Evolutionary conservation across 805 yeast genomes (phyloP).

Genomic region (Ogataea haglerorum): DNA sequence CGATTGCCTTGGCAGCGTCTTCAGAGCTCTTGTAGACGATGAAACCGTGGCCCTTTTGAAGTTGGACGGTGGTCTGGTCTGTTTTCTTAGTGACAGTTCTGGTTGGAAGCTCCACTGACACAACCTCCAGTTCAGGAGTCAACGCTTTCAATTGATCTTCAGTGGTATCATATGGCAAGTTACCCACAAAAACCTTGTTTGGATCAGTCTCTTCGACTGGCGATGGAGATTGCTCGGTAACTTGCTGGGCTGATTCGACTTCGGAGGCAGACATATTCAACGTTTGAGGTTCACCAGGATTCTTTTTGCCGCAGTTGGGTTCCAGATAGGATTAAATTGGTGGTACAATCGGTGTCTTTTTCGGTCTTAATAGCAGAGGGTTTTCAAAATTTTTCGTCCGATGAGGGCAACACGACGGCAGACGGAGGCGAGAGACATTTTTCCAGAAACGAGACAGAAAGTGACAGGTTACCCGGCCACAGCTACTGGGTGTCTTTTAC

Average conservation of each 20-base stretch:
- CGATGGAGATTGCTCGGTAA: constrained; percentile 10
- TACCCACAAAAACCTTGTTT: constrained; percentile 39
- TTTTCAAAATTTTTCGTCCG: constrained; percentile 7
- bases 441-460: background rate
- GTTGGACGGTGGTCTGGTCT: constrained; percentile 21
- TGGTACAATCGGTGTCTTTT: constrained; percentile 1
- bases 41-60: constrained; percentile 41
- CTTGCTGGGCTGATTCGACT: constrained; percentile 7
- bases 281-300: constrained; percentile 5
- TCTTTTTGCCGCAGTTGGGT: constrained; percentile 4
- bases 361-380: background rate
- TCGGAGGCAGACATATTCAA: constrained; percentile 10
- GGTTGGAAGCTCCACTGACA: constrained; percentile 33
- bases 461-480: constrained; percentile 1
- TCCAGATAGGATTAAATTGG: constrained; percentile 1
- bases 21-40: constrained; percentile 58
- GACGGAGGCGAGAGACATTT: background rate
- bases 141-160: constrained; percentile 43
- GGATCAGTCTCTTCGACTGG: constrained; percentile 13
- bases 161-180: constrained; percentile 41
- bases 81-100: constrained; percentile 25
- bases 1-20: constrained; percentile 62
- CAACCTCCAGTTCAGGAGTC: constrained; percentile 35
- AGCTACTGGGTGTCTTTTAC: background rate
- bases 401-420: constrained; percentile 8